Base-by-base conservation (phyloP, 805 yeast species). In the Saturnispora zaruensis region DNA sequence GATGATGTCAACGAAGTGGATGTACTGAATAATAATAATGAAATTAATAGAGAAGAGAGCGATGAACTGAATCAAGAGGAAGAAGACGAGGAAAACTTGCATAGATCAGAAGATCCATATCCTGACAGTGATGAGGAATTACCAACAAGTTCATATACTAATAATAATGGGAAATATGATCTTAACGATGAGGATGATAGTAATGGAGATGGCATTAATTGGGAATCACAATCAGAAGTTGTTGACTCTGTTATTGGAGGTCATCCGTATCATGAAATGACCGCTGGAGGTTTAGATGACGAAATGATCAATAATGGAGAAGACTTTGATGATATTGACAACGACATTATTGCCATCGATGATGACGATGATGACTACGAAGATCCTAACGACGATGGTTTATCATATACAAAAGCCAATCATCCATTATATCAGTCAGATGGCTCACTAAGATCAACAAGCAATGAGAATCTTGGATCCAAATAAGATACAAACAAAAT, bases 361-460 rank as follows among this genome's bases (percentile, higher is more conserved):
- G 50, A 53, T 16, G 53, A 51, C 25, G 85, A 77, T 13, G 88
- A 84, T 52, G 89, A 82, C 53, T 83, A 84, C 58, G 79, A 78
- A 57, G 90, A 84, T 60, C 90, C 91, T 1, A 83, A 84, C 59
- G 91, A 85, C 62, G 91, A 84, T 59, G 91, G 91, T 0, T 79
- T 78, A 60, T 81, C 87, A 1, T 84, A 84, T 63, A 78, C 79
- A 48, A 82, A 78, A 61, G 71, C 74, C 23, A 68, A 73, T 38
- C 78, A 81, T 57, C 83, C 87, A 5, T 64, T 83, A 49, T 83
- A 84, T 59, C 79, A 75, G 55, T 67, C 77, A 2, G 69, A 64
- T 49, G 70, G 70, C 9, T 60, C 67, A 1, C 44, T 66, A 46
- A 64, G 55, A 46, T 36, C 52, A 3, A 21, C 41, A 20, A 51